Conservation (phyloP, 1,284 basidiomycete species). For the Malassezia sp. region DNA sequence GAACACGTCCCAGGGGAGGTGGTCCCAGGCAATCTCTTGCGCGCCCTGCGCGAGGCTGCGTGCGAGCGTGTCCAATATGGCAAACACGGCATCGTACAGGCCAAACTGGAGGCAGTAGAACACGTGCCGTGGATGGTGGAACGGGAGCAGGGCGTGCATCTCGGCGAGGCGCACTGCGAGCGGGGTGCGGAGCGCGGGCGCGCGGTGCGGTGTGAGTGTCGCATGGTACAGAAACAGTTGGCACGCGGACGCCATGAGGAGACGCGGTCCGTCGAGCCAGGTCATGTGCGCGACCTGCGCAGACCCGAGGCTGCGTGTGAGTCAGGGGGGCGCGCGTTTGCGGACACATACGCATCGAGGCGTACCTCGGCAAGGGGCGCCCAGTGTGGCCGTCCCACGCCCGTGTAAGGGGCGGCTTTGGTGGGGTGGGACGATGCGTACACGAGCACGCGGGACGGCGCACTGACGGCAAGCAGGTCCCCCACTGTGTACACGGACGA, state of each 20-base stretch:
- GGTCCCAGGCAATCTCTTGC: neutral
- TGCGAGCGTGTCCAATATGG: neutral
- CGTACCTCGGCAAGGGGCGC: neutral
- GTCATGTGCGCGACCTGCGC: neutral
- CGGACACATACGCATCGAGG: too few species aligned
- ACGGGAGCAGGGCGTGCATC: neutral
- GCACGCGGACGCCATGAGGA: conserved; percentile 11
- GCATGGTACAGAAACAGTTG: conserved; percentile 13
- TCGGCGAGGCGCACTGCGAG: neutral
- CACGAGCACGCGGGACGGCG: too few species aligned
- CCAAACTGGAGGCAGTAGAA: conserved; percentile 5
- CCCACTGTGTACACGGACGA: too few species aligned
- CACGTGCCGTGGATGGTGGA: conserved; percentile 5
- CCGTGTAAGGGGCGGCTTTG: too few species aligned
- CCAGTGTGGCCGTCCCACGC: neutral
- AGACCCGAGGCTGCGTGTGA: neutral
- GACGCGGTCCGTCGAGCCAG: conserved; percentile 7
- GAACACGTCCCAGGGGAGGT: neutral
- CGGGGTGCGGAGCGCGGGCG: neutral
- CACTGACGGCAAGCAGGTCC: too few species aligned
- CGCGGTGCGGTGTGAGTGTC: neutral
- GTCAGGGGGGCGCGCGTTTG: too few species aligned
- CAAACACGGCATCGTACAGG: neutral
- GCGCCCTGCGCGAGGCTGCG: neutral
- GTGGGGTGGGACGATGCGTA: too few species aligned